Evolutionary conservation across 2,329 filamentous ascomycete species (phyloP), one percentile per base, ranked within the genome.

Genomic region (Monilinia fructicola): DNA sequence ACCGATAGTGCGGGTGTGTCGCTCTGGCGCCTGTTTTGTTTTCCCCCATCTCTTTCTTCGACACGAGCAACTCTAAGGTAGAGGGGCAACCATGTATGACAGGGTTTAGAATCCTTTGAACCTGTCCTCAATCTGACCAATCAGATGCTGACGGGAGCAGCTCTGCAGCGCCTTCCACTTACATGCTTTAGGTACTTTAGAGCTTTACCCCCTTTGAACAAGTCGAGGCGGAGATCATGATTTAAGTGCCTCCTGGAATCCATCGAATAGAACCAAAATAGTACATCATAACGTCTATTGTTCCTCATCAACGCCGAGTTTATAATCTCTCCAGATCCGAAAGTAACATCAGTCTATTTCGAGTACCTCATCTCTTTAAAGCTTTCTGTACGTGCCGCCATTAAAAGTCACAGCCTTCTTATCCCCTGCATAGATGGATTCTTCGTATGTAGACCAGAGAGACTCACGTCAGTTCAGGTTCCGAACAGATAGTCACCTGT

Each of bases 381-480:
- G 60, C 54, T 58, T 67, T 67, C 61, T 66, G 65, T 67, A 67
- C 55, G 65, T 67, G 65, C 38, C 64, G 71, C 72, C 68, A 67
- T 72, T 70, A 73, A 69, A 68, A 70, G 65, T 73, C 71, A 72
- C 73, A 74, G 73, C 74, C 72, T 69, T 65, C 69, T 67, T 62
- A 65, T 68, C 35, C 65, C 65, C 38, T 67, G 65, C 61, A 65
- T 63, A 72, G 64, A 76, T 76, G 74, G 74, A 75, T 67, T 70
- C 70, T 69, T 70, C 69, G 68, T 76, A 74, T 76, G 73, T 75
- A 73, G 71, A 73, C 67, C 69, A 70, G 69, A 70, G 71, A 74
- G 72, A 74, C 74, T 76, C 74, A 76, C 73, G 70, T 68, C 72
- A 74, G 68, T 71, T 67, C 69, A 76, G 74, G 73, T 76, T 73